Conservation (phyloP, 2,329 filamentous ascomycete genomes). For the Aureobasidium sp. region DNA sequence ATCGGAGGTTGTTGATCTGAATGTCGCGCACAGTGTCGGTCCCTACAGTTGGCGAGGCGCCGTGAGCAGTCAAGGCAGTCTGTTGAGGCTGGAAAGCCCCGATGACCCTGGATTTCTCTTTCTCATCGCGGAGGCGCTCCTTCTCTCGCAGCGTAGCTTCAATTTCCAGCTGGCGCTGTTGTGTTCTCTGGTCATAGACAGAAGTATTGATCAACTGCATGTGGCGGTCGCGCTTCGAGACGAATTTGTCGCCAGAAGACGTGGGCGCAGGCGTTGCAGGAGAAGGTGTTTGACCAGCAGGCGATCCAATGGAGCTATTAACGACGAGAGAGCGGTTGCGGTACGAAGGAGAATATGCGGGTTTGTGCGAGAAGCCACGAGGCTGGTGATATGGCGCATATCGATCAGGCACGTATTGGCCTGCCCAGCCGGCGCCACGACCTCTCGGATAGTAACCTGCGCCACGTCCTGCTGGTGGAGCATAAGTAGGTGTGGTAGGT, state of each 20-base stretch:
- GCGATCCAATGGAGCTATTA: constrained; percentile 4
- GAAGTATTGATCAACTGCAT: constrained; percentile 71
- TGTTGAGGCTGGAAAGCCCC: constrained; percentile 34
- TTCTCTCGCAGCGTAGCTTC: constrained; percentile 60
- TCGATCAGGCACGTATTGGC: constrained; percentile 5
- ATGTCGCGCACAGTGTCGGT: constrained; percentile 48
- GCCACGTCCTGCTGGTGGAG: not conserved
- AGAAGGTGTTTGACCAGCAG: constrained; percentile 5
- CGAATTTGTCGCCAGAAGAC: not conserved
- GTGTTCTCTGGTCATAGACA: constrained; percentile 67
- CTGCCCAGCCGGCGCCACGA: constrained; percentile 8
- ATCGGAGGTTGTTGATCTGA: constrained; percentile 63
- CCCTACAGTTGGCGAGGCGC: constrained; percentile 17
- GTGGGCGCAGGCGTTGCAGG: constrained; percentile 8
- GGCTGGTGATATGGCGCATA: constrained; percentile 17
- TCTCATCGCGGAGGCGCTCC: constrained; percentile 46
- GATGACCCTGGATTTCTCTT: constrained; percentile 54
- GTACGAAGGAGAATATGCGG: constrained; percentile 13
- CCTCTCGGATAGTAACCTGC: not conserved
- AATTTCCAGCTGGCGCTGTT: constrained; percentile 62
- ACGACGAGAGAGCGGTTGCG: constrained; percentile 18
- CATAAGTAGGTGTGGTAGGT: not conserved
- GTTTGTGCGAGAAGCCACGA: constrained; percentile 11
- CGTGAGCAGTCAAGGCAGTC: not conserved
- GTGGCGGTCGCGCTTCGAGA: constrained; percentile 19